Percentiles rank a stretch among this genome's conserved stretches.
Evolutionary conservation across 179 eudicot species (phyloP).

Genomic region (Camellia oleifera): DNA sequence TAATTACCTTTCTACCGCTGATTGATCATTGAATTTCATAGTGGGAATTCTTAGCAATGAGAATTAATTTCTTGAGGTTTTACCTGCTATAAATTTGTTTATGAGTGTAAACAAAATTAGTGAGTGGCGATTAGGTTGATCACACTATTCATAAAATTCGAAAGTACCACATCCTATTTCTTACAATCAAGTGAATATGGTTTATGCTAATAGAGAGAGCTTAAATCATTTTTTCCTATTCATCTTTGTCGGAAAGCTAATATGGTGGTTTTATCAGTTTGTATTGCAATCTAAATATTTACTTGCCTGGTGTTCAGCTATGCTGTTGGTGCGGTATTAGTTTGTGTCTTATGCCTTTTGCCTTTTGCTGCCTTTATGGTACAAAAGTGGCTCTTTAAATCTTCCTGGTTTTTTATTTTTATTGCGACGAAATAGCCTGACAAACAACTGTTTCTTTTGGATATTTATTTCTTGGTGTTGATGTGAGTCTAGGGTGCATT

Average conservation of each 20-base stretch:
- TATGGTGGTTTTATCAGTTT: neutral
- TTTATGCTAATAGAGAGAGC: neutral
- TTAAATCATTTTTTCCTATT: neutral
- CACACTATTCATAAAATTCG: neutral
- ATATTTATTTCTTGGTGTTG: conserved; percentile 2
- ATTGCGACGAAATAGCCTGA: neutral
- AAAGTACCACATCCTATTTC: neutral
- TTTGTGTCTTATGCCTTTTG: no score
- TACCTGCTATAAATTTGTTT: neutral
- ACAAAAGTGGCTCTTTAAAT: no score
- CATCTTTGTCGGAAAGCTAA: neutral
- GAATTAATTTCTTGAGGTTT: neutral
- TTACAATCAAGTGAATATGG: neutral
- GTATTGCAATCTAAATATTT: conserved; percentile 1
- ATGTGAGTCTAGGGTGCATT: conserved; percentile 60
- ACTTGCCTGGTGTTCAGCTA: neutral
- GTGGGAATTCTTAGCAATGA: neutral
- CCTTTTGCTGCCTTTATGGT: no score
- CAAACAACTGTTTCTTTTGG: neutral
- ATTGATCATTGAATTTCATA: neutral
- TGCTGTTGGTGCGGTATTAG: no score
- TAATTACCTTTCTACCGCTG: neutral
- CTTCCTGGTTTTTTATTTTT: neutral
- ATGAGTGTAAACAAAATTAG: neutral
- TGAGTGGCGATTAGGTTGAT: neutral